Percentiles rank a stretch among this genome's conserved stretches.
Conservation (phyloP, 441 rosid species). For the Gossypium gossypioides region DNA sequence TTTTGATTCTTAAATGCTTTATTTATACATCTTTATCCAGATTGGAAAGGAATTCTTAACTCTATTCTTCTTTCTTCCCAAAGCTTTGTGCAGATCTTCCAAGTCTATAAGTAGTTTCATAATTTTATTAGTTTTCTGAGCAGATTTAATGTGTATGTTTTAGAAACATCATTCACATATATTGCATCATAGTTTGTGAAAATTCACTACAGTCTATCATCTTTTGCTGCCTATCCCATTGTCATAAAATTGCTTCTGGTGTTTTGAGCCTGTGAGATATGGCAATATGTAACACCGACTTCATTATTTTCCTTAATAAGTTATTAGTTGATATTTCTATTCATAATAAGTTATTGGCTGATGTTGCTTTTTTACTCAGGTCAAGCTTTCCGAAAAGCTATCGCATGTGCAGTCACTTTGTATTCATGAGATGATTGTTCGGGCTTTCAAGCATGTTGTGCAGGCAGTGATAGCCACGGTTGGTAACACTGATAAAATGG, state of each 20-base stretch:
- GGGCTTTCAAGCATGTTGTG: constrained; percentile 62
- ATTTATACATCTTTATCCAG: neutral
- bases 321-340: constrained; percentile 12
- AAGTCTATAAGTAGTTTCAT: neutral
- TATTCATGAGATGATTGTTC: constrained; percentile 70
- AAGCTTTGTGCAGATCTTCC: neutral
- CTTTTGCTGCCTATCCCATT: neutral
- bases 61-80: neutral
- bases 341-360: constrained; percentile 1
- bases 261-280: neutral
- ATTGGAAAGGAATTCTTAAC: neutral
- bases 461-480: constrained; percentile 56
- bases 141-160: neutral
- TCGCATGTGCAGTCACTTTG: constrained; percentile 66
- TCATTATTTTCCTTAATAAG: neutral
- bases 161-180: neutral
- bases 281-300: neutral
- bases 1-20: constrained; percentile 7
- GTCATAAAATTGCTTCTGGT: neutral
- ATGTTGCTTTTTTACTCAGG: constrained; percentile 31
- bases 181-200: neutral
- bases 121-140: neutral
- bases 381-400: constrained; percentile 59
- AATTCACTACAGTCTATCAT: neutral
- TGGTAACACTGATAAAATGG: constrained; percentile 36